A percentile compares a stretch with the other conserved stretches of the same genome.
phyloP scores from a whole-genome alignment of 768 basidiomycete genomes.

The Coprinellus micaceus region DNA sequence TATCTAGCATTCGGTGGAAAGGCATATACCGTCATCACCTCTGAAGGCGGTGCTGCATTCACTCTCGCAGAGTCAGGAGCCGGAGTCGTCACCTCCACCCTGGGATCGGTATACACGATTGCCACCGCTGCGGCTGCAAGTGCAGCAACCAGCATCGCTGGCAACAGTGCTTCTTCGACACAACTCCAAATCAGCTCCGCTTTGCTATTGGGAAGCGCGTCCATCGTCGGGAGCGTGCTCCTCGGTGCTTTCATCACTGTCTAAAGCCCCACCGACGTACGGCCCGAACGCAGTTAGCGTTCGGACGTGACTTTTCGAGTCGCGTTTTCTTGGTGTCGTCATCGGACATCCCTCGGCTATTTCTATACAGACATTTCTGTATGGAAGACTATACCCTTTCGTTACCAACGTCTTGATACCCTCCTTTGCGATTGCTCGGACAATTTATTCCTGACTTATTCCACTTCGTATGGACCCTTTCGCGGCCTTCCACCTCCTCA shows the following conservation, averaged over 20 bases:
- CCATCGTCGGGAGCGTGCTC: conserved; percentile 37
- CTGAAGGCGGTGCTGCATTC: conserved; percentile 53
- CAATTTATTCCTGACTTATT: background rate
- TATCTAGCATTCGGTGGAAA: conserved; percentile 49
- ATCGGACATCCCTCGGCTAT: no score
- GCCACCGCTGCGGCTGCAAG: conserved; percentile 30
- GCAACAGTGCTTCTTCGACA: conserved; percentile 23
- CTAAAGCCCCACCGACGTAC: no score
- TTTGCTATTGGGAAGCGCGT: conserved; percentile 29
- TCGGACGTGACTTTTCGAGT: no score
- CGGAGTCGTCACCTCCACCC: conserved; percentile 45
- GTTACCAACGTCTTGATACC: background rate
- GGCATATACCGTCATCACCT: conserved; percentile 53
- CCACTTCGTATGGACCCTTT: background rate
- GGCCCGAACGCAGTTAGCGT: no score
- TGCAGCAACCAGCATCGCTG: conserved; percentile 6
- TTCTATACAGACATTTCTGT: no score
- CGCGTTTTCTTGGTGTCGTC: no score
- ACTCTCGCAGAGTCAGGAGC: conserved; percentile 50
- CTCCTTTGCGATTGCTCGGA: background rate
- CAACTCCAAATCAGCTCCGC: conserved; percentile 26
- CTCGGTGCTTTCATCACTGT: conserved; percentile 38
- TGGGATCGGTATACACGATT: conserved; percentile 51
- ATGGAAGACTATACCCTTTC: no score
- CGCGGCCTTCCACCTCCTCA: background rate